Evolutionary conservation across 495 filamentous ascomycete species (phyloP).

Genomic region (Aspergillus avenaceus): DNA sequence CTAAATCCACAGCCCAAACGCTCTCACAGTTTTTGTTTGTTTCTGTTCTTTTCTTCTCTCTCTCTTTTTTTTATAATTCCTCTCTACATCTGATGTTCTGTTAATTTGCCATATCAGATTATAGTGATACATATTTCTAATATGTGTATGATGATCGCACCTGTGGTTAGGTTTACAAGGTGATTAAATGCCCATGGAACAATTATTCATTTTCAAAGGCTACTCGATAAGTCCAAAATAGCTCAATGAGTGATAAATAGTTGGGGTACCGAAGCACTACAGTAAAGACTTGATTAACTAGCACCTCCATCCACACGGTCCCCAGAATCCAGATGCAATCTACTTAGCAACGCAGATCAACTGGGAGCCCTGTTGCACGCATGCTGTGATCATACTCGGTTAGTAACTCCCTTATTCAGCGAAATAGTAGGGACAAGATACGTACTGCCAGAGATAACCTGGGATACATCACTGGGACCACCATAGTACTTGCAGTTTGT

Average conservation of each 20-base stretch:
- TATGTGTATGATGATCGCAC: too few relatives aligned
- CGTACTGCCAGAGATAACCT: not conserved
- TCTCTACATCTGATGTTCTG: too few relatives aligned
- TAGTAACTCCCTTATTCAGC: not conserved
- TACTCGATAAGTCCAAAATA: not conserved
- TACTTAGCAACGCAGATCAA: not conserved
- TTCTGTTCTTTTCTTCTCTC: too few relatives aligned
- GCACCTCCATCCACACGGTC: not conserved
- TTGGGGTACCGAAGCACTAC: not conserved
- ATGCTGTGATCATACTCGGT: not conserved
- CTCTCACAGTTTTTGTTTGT: too few relatives aligned
- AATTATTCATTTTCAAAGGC: not conserved
- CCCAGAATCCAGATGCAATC: not conserved
- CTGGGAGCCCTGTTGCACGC: not conserved
- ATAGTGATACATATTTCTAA: too few relatives aligned
- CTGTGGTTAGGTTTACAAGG: not conserved
- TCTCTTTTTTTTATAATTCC: too few relatives aligned
- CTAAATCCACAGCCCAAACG: too few relatives aligned
- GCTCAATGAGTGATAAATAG: not conserved
- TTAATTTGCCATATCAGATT: too few relatives aligned
- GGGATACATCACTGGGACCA: not conserved
- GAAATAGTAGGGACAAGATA: not conserved
- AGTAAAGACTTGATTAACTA: not conserved
- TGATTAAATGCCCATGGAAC: not conserved
- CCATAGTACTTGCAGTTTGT: not conserved